Evolutionary conservation across 2,329 filamentous ascomycete genomes (phyloP).

Genomic region (Aureobasidium mangrovei): DNA sequence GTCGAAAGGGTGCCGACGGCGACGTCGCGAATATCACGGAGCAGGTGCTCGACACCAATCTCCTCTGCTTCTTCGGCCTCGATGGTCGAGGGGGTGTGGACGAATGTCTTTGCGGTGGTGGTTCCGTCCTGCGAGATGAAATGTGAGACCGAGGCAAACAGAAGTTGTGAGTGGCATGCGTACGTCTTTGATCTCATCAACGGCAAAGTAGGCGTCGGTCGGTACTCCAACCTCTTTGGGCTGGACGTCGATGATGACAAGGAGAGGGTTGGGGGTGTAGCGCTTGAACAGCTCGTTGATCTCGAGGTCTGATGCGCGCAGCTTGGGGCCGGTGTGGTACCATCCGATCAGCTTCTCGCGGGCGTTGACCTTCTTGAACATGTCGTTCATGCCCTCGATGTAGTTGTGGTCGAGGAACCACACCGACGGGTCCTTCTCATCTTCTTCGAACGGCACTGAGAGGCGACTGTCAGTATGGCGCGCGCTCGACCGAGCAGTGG

Average conservation of each 20-base stretch:
- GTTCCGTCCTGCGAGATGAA: slow-evolving; percentile 69
- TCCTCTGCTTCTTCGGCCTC: slow-evolving; percentile 98
- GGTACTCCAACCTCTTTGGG: slow-evolving; percentile 96
- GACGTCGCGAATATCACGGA: slow-evolving; percentile 96
- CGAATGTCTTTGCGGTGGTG: slow-evolving; percentile 92
- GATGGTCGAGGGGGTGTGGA: slow-evolving; percentile 96
- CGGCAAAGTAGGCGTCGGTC: slow-evolving; percentile 97
- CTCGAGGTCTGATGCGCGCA: slow-evolving; percentile 91
- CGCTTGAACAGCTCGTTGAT: slow-evolving; percentile 99
- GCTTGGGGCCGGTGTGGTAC: slow-evolving; percentile 97
- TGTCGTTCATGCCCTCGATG: slow-evolving; percentile 98
- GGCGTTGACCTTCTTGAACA: slow-evolving; percentile 99
- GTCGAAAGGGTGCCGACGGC: slow-evolving; percentile 94
- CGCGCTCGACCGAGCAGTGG: not conserved
- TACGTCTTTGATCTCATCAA: slow-evolving; percentile 99
- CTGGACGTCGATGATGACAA: slow-evolving; percentile 97
- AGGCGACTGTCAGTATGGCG: slow-evolving; percentile 15
- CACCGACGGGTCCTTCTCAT: slow-evolving; percentile 95
- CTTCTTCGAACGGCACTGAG: slow-evolving; percentile 93
- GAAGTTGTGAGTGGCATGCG: slow-evolving; percentile 8
- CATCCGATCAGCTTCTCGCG: slow-evolving; percentile 98
- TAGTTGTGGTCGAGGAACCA: slow-evolving; percentile 99
- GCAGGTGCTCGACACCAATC: slow-evolving; percentile 94
- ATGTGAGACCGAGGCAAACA: not conserved
- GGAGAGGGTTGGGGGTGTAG: slow-evolving; percentile 90